phyloP scores from a whole-genome alignment of 805 yeast species.

The Barnettozyma sp. region DNA sequence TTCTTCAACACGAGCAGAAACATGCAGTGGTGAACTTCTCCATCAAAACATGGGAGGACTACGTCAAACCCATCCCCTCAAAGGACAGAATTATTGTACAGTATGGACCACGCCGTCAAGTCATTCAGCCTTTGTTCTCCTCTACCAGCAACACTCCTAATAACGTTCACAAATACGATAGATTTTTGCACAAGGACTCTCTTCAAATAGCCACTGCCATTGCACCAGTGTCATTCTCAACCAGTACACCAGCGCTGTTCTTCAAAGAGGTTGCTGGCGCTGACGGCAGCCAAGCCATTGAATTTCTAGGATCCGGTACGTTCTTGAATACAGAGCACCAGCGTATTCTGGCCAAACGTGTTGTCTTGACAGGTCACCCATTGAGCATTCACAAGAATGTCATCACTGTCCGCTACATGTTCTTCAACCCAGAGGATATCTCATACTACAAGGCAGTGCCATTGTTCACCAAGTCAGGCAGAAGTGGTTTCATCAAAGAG shows the following conservation, averaged over 20 bases:
- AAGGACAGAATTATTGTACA: slow-evolving; percentile 77
- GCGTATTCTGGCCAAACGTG: slow-evolving; percentile 81
- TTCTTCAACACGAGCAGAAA: slow-evolving; percentile 82
- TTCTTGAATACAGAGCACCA: slow-evolving; percentile 80
- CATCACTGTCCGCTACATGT: slow-evolving; percentile 94
- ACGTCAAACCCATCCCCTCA: slow-evolving; percentile 78
- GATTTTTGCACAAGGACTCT: slow-evolving; percentile 74
- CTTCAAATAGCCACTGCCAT: slow-evolving; percentile 76
- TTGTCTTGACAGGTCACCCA: slow-evolving; percentile 88
- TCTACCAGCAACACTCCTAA: slow-evolving; percentile 71
- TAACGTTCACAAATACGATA: slow-evolving; percentile 80
- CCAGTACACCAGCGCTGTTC: slow-evolving; percentile 73
- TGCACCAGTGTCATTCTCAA: slow-evolving; percentile 76
- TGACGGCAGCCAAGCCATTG: slow-evolving; percentile 42
- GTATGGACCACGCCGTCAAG: slow-evolving; percentile 87
- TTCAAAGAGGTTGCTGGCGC: slow-evolving; percentile 58
- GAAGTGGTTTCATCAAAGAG: slow-evolving; percentile 92
- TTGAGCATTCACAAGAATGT: slow-evolving; percentile 90
- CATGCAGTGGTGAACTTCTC: slow-evolving; percentile 76
- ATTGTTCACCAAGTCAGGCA: slow-evolving; percentile 84
- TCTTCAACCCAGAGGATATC: slow-evolving; percentile 86
- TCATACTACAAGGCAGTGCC: slow-evolving; percentile 88
- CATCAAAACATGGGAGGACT: slow-evolving; percentile 84
- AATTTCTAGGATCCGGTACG: slow-evolving; percentile 84
- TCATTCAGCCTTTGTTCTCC: slow-evolving; percentile 76